Conservation (phyloP, 2,329 filamentous ascomycete species). For the Paradendryphiella salina region DNA sequence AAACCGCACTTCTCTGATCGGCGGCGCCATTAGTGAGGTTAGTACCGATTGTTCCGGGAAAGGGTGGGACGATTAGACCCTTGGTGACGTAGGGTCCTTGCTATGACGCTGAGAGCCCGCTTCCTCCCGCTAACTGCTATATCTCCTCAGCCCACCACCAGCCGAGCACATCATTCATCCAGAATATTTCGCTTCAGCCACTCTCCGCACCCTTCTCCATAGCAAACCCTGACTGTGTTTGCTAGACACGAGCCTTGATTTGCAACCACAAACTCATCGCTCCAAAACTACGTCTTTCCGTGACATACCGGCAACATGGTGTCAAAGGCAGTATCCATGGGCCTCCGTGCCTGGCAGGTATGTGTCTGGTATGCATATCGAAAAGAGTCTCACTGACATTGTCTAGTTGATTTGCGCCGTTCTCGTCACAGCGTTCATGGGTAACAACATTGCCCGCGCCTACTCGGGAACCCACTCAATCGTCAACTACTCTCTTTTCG, state of each 20-base stretch:
- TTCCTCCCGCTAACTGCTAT: conserved; percentile 26
- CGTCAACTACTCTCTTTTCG: conserved; percentile 69
- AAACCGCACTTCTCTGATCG: conserved; percentile 8
- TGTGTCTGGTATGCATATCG: conserved; percentile 5
- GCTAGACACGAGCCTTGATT: conserved; percentile 5
- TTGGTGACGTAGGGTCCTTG: conserved; percentile 22
- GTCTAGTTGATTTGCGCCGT: conserved; percentile 62
- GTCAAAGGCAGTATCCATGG: conserved; percentile 46
- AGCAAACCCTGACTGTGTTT: conserved; percentile 19
- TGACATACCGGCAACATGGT: conserved; percentile 43
- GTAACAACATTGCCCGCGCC: conserved; percentile 63
- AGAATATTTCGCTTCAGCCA: conserved; percentile 6
- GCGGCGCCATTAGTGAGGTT: conserved; percentile 8
- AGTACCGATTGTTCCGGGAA: conserved; percentile 17
- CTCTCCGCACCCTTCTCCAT: conserved; percentile 1
- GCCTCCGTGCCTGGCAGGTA: conserved; percentile 50
- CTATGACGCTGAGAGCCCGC: conserved; percentile 29
- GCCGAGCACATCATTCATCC: conserved; percentile 5
- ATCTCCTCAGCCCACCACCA: conserved; percentile 12
- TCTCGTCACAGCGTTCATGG: conserved; percentile 63
- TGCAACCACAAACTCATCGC: conserved; percentile 6
- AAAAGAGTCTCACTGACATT: background rate
- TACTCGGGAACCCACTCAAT: conserved; percentile 59
- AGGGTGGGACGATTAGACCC: conserved; percentile 12
- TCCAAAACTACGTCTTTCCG: conserved; percentile 6